A percentile compares a stretch with the other conserved stretches of the same genome.
These are phyloP conservation scores for Ogataea hybrid DNA, from an alignment of 1,139 yeast species.

Conservation along the genomic window DNA sequence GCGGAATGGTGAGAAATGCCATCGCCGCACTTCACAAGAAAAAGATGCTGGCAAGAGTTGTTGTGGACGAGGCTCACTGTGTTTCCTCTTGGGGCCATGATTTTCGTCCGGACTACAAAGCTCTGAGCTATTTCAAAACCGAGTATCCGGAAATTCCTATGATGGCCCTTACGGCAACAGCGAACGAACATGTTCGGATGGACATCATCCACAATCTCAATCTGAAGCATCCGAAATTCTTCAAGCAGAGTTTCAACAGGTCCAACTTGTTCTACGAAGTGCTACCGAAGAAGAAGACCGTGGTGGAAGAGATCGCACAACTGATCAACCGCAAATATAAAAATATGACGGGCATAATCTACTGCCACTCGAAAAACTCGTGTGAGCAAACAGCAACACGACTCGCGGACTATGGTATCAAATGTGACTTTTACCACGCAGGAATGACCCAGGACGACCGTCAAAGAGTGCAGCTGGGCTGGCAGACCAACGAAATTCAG, in stretches of 20 bases:
- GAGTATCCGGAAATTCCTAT: conserved; percentile 80
- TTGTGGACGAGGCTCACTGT: conserved; percentile 98
- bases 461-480: conserved; percentile 61
- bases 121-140: conserved; percentile 67
- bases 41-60: conserved; percentile 72
- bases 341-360: conserved; percentile 80
- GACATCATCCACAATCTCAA: conserved; percentile 79
- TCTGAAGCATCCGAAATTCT: conserved; percentile 52
- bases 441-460: conserved; percentile 85
- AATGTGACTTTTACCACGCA: conserved; percentile 84
- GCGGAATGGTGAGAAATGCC: conserved; percentile 64
- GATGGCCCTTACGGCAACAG: conserved; percentile 98
- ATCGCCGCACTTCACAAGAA: conserved; percentile 56
- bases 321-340: conserved; percentile 51
- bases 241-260: conserved; percentile 83
- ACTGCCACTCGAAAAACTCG: conserved; percentile 85
- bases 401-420: conserved; percentile 58
- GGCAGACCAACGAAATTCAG: conserved; percentile 75
- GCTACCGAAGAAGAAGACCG: conserved; percentile 55
- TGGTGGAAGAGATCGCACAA: conserved; percentile 59
- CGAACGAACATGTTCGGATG: conserved; percentile 84
- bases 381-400: conserved; percentile 80
- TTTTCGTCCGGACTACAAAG: conserved; percentile 93
- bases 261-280: conserved; percentile 83
- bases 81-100: conserved; percentile 99